A percentile compares a stretch with the other conserved stretches of the same genome.
Evolutionary conservation across 257 asterid genomes (phyloP).

Genomic region (Solanum chmielewskii): DNA sequence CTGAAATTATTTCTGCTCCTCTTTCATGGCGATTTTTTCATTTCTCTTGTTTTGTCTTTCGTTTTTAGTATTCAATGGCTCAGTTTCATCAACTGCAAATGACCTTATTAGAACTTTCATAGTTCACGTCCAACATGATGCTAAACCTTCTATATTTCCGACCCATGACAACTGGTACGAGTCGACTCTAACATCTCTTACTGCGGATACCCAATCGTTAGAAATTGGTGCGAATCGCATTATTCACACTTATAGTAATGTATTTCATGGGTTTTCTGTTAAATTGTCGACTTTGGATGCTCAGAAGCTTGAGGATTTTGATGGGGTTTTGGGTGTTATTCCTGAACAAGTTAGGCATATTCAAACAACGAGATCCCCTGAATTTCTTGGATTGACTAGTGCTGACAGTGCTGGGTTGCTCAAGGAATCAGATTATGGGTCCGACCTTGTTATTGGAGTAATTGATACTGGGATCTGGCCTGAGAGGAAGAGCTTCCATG

Average conservation of each 20-base stretch:
- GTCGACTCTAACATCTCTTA: slow-evolving; percentile 35
- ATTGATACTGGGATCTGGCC: slow-evolving; percentile 99
- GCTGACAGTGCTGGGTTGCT: slow-evolving; percentile 51
- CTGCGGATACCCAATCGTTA: neutral
- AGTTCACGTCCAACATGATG: slow-evolving; percentile 42
- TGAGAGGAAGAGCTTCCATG: slow-evolving; percentile 68
- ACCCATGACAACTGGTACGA: slow-evolving; percentile 61
- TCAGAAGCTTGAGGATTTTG: slow-evolving; percentile 9
- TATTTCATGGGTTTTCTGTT: slow-evolving; percentile 79
- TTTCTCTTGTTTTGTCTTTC: neutral
- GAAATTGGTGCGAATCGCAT: neutral
- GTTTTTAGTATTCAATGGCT: neutral
- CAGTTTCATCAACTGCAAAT: neutral
- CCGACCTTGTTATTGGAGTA: slow-evolving; percentile 82
- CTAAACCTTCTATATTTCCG: slow-evolving; percentile 57
- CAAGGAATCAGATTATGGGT: slow-evolving; percentile 73
- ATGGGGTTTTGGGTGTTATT: slow-evolving; percentile 46
- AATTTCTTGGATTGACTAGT: slow-evolving; percentile 61
- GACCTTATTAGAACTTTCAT: slow-evolving; percentile 31
- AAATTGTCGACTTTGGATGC: slow-evolving; percentile 37
- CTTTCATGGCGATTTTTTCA: neutral
- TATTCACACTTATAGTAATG: slow-evolving; percentile 50
- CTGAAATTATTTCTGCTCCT: neutral
- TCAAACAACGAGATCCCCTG: slow-evolving; percentile 87
- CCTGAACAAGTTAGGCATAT: slow-evolving; percentile 66